These are phyloP conservation scores for Phytophthora europaea DNA, from an alignment of 352 stramenopile species.

Conservation along the genomic window DNA sequence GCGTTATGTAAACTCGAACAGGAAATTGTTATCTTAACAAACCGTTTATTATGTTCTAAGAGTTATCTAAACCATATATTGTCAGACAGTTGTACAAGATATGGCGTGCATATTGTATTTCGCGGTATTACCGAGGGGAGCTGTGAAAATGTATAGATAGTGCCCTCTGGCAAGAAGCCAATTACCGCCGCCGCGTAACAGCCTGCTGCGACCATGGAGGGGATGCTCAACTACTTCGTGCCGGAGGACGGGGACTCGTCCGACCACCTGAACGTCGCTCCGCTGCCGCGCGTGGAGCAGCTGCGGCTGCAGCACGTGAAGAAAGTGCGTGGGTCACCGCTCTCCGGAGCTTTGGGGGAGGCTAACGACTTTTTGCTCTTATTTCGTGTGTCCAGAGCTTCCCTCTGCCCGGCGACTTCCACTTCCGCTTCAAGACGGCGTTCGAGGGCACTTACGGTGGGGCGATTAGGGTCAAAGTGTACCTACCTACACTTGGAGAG, in stretches of 20 bases:
- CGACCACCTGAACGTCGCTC: slow-evolving; percentile 88
- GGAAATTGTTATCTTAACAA: background rate
- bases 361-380: slow-evolving; percentile 5
- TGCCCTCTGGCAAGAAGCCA: background rate
- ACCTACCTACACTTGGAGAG: slow-evolving; percentile 20
- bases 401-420: slow-evolving; percentile 81
- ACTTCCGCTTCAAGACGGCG: slow-evolving; percentile 89
- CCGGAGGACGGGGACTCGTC: slow-evolving; percentile 88
- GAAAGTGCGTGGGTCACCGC: slow-evolving; percentile 51
- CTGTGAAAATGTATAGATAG: background rate
- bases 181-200: slow-evolving; percentile 21
- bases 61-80: no score
- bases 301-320: slow-evolving; percentile 84
- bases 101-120: background rate
- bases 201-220: slow-evolving; percentile 64
- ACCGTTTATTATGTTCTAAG: no score
- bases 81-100: no score
- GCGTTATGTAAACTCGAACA: no score
- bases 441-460: slow-evolving; percentile 91
- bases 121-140: background rate
- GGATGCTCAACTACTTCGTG: slow-evolving; percentile 91
- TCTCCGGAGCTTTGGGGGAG: background rate
- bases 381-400: slow-evolving; percentile 57
- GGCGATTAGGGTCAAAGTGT: background rate
- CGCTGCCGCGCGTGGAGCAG: slow-evolving; percentile 80